Conservation (phyloP, 1,284 basidiomycete genomes). For the Testicularia cyperi region DNA sequence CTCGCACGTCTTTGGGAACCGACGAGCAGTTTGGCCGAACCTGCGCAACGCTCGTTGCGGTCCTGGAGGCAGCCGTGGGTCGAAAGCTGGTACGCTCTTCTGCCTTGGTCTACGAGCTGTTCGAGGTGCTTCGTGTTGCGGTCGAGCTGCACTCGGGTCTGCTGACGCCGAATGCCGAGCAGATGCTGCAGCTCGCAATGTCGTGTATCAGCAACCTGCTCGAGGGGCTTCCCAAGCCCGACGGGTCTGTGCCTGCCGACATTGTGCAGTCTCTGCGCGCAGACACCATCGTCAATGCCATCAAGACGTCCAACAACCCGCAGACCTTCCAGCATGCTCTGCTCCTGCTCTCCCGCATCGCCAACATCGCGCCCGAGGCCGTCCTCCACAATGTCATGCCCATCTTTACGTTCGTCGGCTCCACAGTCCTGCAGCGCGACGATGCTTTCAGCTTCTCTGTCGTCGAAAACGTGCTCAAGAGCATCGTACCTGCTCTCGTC, state of each 20-base stretch:
- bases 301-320: slow-evolving; percentile 73
- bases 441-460: slow-evolving; percentile 93
- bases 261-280: slow-evolving; percentile 45
- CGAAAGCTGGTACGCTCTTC: slow-evolving; percentile 70
- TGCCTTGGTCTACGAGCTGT: slow-evolving; percentile 71
- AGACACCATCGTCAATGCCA: slow-evolving; percentile 51
- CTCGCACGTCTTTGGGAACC: slow-evolving; percentile 24
- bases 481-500: slow-evolving; percentile 89
- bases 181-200: slow-evolving; percentile 79
- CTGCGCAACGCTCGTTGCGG: slow-evolving; percentile 56
- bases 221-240: slow-evolving; percentile 61
- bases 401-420: slow-evolving; percentile 98
- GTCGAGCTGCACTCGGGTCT: slow-evolving; percentile 64
- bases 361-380: slow-evolving; percentile 81
- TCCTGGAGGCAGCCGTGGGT: slow-evolving; percentile 74
- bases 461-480: slow-evolving; percentile 91
- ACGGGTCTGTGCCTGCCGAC: slow-evolving; percentile 26
- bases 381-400: slow-evolving; percentile 96
- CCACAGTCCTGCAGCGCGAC: slow-evolving; percentile 91
- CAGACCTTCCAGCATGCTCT: slow-evolving; percentile 93
- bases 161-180: slow-evolving; percentile 73
- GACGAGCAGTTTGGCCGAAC: slow-evolving; percentile 35
- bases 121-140: slow-evolving; percentile 74
- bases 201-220: slow-evolving; percentile 72
- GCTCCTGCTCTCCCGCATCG: slow-evolving; percentile 81